A percentile compares a stretch with the other conserved stretches of the same genome.
Evolutionary conservation across 768 basidiomycete species (phyloP).

Genomic region (Pleurotus salmoneostramineus): DNA sequence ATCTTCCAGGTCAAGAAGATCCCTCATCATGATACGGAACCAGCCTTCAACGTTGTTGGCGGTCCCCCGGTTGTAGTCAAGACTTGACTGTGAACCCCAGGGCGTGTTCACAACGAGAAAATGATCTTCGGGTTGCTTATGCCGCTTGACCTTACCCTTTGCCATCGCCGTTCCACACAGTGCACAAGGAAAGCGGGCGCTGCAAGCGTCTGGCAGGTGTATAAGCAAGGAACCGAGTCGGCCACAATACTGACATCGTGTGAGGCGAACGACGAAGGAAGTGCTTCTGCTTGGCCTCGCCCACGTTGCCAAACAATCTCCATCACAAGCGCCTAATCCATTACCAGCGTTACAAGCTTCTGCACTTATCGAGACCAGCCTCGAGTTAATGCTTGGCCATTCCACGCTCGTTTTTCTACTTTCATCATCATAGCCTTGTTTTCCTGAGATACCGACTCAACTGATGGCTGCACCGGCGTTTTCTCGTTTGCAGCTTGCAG

Average conservation of each 20-base stretch:
- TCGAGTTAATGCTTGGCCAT: not conserved
- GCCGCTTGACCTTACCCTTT: not conserved
- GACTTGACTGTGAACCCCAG: not conserved
- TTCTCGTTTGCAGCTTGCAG: constrained; percentile 83
- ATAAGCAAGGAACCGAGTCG: not conserved
- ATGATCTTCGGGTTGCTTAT: not conserved
- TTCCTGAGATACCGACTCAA: not conserved
- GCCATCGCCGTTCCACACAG: not conserved
- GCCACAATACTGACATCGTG: not conserved
- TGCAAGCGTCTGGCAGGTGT: not conserved
- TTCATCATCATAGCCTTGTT: constrained; percentile 17
- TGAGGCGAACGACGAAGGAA: not conserved
- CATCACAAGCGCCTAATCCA: not conserved
- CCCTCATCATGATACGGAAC: constrained; percentile 3
- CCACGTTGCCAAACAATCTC: not conserved
- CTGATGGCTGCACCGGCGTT: constrained; percentile 40
- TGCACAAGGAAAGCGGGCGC: not conserved
- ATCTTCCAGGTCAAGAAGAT: not conserved
- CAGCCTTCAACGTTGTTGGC: constrained; percentile 5
- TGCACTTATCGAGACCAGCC: not conserved
- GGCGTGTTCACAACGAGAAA: not conserved
- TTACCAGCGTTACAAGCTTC: not conserved
- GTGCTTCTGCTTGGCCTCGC: not conserved
- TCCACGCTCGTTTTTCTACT: not conserved
- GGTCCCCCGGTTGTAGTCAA: not conserved